These are phyloP conservation scores for Naegleria gruberi DNA, from an alignment of 208 protist genomes.

Conservation along the genomic window DNA sequence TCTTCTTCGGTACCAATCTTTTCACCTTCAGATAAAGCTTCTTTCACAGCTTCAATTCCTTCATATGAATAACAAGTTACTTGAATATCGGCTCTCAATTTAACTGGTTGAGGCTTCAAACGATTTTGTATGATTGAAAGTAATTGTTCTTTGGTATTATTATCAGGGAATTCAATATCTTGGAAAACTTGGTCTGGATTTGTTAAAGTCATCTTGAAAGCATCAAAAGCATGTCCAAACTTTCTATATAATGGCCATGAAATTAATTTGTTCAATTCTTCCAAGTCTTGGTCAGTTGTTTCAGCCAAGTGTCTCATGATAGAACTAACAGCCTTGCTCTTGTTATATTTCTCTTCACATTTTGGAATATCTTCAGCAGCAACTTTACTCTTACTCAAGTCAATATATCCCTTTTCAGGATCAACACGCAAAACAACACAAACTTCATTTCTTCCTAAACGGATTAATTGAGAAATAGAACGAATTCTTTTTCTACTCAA, in stretches of 20 bases:
- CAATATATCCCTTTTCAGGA: constrained; percentile 73
- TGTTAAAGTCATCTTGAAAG: constrained; percentile 57
- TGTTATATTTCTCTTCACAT: constrained; percentile 84
- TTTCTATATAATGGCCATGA: constrained; percentile 68
- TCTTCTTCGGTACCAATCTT: constrained; percentile 58
- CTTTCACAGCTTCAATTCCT: constrained; percentile 94
- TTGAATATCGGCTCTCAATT: constrained; percentile 87
- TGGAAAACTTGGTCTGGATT: constrained; percentile 42
- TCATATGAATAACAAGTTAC: constrained; percentile 95
- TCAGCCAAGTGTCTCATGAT: constrained; percentile 91
- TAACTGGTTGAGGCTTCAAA: constrained; percentile 72
- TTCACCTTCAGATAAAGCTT: constrained; percentile 78
- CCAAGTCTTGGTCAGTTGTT: constrained; percentile 43
- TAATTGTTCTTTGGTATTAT: constrained; percentile 22
- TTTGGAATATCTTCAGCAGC: constrained; percentile 82
- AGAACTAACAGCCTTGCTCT: constrained; percentile 86
- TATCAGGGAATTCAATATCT: constrained; percentile 24
- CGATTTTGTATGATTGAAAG: constrained; percentile 17
- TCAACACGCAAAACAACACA: constrained; percentile 96
- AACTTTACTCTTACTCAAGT: constrained; percentile 50
- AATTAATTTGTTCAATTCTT: constrained; percentile 59
- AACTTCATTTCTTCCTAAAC: constrained; percentile 88
- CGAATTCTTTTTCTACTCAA: constrained; percentile 91
- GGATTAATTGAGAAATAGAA: constrained; percentile 96
- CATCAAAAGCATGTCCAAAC: constrained; percentile 67